Evolutionary conservation across 139 green algal genomes (phyloP), one percentile per base, ranked within the genome.

Genomic region (Pycnococcus provasolii): DNA sequence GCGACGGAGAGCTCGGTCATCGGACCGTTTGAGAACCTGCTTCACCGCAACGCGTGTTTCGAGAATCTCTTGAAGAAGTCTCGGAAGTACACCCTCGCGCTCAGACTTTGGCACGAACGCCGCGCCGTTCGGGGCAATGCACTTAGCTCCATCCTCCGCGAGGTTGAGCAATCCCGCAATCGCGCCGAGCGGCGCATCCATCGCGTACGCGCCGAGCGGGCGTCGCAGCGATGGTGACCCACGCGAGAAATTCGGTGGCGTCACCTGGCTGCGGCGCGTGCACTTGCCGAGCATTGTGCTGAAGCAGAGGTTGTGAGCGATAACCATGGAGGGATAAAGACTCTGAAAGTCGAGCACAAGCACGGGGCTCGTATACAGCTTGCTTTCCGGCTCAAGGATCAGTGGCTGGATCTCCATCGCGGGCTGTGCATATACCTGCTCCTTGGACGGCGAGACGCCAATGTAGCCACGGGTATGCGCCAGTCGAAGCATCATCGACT

Each of bases 261-360:
- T 26, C 26, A 26, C 26, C 26, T 26, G 26, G 26, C 26, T 26
- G 26, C 26, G 26, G 26, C 26, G 26, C 26, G 26, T 26, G 26
- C 26, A 26, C 26, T 82, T 73, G 15, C 91, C 91, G 26, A 97
- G 50, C 64, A 79, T 88, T 4, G 92, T 96, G 44, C 74, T 86
- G 84, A 87, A 98, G 86, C 92, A 98, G 7, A 98, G 83, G 80
- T 98, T 98, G 86, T 97, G 96, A 2, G 92, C 92, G 62, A 98
- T 98, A 66, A 98, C 80, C 73, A 91, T 82, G 47, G 85, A 94
- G 41, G 92, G 92, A 79, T 98, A 97, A 8, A 98, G 89, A 4
- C 80, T 90, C 81, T 97, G 90, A 74, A 97, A 98, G 79, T 97
- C 92, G 64, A 98, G 83, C 52, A 98, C 92, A 2, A 80, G 58